Evolutionary conservation across 2,329 filamentous ascomycete species (phyloP), one percentile per base, ranked within the genome.

Genomic region (Hypoxylon sp.): DNA sequence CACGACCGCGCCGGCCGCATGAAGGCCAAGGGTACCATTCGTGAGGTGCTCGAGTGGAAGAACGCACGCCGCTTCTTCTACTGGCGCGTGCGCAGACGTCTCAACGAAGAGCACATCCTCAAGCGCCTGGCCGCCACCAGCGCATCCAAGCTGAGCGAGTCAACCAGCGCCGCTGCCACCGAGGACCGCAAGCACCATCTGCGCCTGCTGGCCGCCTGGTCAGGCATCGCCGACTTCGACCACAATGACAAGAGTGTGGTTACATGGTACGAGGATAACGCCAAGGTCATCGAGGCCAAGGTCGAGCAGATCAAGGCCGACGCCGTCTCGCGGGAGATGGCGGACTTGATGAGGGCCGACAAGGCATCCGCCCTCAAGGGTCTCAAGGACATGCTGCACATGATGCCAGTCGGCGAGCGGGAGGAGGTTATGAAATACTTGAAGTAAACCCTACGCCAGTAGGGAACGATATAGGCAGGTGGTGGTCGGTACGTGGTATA

Each of bases 41-140:
- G 95, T 67, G 87, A 91, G 72, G 82, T 89, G 11, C 85, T 99
- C 41, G 87, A 90, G 74, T 98, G 94, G 95, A 85, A 87, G 77
- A 91, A 97, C 72, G 90, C 94, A 8, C 90, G 95, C 69, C 91
- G 94, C 76, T 98, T 95, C 92, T 98, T 99, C 86, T 99, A 98
- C 91, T 99, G 96, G 95, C 94, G 95, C 80, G 90, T 97, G 67
- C 94, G 96, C 79, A 91, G 95, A 77, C 89, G 95, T 81, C 86
- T 99, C 76, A 98, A 96, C 80, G 95, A 99, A 82, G 95, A 99
- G 82, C 92, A 96, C 79, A 93, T 99, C 72, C 86, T 99, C 78
- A 95, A 94, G 82, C 93, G 93, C 80, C 92, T 99, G 87, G 83
- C 82, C 4, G 69, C 77, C 8, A 76, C 79, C 10, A 71, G 76